These are phyloP conservation scores for Entoloma clypeatum DNA, from an alignment of 1,284 basidiomycete species.

Conservation along the genomic window DNA sequence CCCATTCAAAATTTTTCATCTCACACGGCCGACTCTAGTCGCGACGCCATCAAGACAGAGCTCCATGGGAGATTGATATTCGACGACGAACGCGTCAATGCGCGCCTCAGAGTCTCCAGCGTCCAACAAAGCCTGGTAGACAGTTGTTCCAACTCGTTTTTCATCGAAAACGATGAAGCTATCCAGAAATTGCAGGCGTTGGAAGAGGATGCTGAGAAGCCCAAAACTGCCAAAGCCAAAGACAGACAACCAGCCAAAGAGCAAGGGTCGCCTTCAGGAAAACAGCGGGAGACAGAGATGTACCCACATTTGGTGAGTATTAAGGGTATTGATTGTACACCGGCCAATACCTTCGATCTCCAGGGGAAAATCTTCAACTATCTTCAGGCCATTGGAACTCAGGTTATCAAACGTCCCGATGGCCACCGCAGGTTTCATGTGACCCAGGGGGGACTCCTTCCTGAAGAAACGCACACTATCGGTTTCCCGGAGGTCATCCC, in stretches of 20 bases:
- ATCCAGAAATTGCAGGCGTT: too few relatives aligned
- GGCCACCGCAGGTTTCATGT: conserved; percentile 7
- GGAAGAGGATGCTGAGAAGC: too few relatives aligned
- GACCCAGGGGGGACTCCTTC: conserved; percentile 4
- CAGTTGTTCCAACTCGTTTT: conserved; percentile 1
- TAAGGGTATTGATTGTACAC: too few relatives aligned
- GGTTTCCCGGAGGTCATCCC: conserved; percentile 11
- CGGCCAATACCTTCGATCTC: too few relatives aligned
- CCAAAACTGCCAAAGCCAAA: too few relatives aligned
- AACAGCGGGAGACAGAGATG: too few relatives aligned
- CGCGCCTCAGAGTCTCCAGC: conserved; percentile 1
- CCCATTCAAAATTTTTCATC: too few relatives aligned
- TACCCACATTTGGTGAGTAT: too few relatives aligned
- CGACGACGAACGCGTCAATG: background rate
- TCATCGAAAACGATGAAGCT: too few relatives aligned
- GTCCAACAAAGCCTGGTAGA: conserved; percentile 5
- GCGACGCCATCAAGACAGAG: conserved; percentile 1
- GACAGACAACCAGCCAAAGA: too few relatives aligned
- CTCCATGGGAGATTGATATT: conserved; percentile 1
- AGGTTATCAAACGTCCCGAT: conserved; percentile 4
- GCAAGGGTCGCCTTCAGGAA: too few relatives aligned
- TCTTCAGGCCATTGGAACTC: conserved; percentile 5
- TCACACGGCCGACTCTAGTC: conserved; percentile 2
- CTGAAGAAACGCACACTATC: conserved; percentile 10
- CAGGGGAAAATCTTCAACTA: background rate